Evolutionary conservation across 768 basidiomycete genomes (phyloP).

Genomic region (Amanita muscaria): DNA sequence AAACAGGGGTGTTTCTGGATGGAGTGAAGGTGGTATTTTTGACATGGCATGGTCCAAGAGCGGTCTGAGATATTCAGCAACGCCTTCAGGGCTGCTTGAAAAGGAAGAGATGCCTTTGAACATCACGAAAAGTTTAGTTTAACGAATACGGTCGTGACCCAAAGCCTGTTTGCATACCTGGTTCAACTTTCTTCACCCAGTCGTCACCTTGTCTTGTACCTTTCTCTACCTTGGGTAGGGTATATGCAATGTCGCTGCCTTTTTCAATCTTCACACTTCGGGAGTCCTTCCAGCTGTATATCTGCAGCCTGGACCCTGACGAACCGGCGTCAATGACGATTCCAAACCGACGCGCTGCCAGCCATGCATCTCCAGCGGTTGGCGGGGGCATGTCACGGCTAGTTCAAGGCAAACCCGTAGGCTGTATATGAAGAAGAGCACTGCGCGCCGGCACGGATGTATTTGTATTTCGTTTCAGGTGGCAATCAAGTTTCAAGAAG

Average conservation of each 20-base stretch:
- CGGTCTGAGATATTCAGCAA: constrained; percentile 73
- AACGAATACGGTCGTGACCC: background rate
- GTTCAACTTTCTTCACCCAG: constrained; percentile 90
- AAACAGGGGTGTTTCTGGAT: constrained; percentile 82
- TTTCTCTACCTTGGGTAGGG: constrained; percentile 83
- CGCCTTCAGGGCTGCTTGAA: constrained; percentile 54
- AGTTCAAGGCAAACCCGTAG: background rate
- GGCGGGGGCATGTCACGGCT: constrained; percentile 59
- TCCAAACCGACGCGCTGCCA: constrained; percentile 74
- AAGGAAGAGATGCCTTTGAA: constrained; percentile 78
- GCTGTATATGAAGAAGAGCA: background rate
- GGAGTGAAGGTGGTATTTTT: constrained; percentile 80
- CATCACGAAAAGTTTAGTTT: constrained; percentile 2
- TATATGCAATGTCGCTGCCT: constrained; percentile 41
- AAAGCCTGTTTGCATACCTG: constrained; percentile 53
- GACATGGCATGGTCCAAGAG: constrained; percentile 75
- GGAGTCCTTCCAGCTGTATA: constrained; percentile 95
- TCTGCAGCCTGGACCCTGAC: constrained; percentile 91
- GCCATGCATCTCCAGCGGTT: constrained; percentile 63
- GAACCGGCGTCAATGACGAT: constrained; percentile 98
- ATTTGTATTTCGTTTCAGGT: background rate
- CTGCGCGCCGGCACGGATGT: background rate
- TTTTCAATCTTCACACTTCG: constrained; percentile 40
- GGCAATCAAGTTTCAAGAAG: too few species aligned
- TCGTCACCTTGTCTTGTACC: constrained; percentile 72